Evolutionary conservation across 352 stramenopile species (phyloP), one percentile per base, ranked within the genome.

Genomic region (Pythium sukuiense): DNA sequence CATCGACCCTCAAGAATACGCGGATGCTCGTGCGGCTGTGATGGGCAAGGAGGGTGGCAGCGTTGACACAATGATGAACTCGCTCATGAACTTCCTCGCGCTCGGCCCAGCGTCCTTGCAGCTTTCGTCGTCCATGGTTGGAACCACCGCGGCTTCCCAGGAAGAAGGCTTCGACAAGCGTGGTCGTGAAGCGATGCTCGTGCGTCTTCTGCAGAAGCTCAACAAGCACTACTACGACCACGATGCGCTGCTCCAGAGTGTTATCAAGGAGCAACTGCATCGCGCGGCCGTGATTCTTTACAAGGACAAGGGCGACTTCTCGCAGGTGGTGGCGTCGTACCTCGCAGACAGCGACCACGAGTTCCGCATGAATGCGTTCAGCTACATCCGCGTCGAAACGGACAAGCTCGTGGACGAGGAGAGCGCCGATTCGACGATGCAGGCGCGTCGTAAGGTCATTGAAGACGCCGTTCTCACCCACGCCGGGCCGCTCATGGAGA

Each of bases 11-110:
- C 84, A 93, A 39, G 79, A 92, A 58, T 96, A 96, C 55, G 87
- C 86, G 1, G 84, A 90, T 61, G 80, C 83, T 2, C 84, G 84
- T 65, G 79, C 74, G 12, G 55, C 83, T 29, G 80, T 80, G 7
- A 80, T 87, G 61, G 80, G 80, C 39, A 67, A 86, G 30, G 66
- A 74, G 43, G 74, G 69, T 11, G 79, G 65, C 24, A 67, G 57
- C 63, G 77, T 74, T 26, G 65, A 55, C 32, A 89, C 78, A 2
- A 93, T 96, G 85, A 94, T 96, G 85, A 82, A 96, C 63, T 92
- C 85, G 39, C 63, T 96, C 45, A 92, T 96, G 87, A 93, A 91
- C 63, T 96, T 96, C 65, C 64, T 96, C 27, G 87, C 87, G 39
- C 74, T 92, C 18, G 87, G 87, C 3, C 84, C 87, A 35, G 78